These are phyloP conservation scores for Ustilago tritici DNA, from an alignment of 1,284 basidiomycete species.

Conservation along the genomic window DNA sequence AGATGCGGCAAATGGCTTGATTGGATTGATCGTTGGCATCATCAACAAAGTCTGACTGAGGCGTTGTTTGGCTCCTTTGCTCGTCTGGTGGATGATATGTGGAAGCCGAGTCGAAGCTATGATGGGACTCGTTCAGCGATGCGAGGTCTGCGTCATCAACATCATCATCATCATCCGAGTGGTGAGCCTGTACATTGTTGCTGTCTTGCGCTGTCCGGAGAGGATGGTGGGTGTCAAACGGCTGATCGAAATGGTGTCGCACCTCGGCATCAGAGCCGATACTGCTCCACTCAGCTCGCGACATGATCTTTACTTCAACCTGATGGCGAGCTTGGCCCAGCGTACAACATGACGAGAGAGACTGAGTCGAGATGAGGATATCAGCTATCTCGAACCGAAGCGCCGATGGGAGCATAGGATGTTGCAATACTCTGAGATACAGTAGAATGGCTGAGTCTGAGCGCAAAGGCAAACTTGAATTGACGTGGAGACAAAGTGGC, in stretches of 20 bases:
- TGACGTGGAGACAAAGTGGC: background rate
- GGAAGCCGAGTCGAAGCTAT: conserved; percentile 12
- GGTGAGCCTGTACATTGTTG: background rate
- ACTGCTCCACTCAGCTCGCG: conserved; percentile 31
- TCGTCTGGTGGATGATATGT: conserved; percentile 2
- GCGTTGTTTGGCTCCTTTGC: background rate
- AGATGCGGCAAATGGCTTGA: conserved; percentile 47
- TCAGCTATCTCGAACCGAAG: background rate
- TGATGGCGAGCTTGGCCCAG: background rate
- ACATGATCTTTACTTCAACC: conserved; percentile 13
- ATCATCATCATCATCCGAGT: background rate
- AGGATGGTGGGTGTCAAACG: conserved; percentile 20
- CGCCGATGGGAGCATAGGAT: background rate
- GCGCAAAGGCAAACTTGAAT: background rate
- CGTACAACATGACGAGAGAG: background rate
- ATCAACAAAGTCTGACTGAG: conserved; percentile 7
- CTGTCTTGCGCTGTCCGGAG: background rate
- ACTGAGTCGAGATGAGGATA: background rate
- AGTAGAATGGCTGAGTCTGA: background rate
- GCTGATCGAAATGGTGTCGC: conserved; percentile 29
- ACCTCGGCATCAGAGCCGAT: conserved; percentile 39
- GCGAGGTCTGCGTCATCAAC: background rate
- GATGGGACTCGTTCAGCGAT: conserved; percentile 7
- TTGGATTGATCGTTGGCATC: conserved; percentile 25
- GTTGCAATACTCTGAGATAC: background rate